Base-by-base conservation (phyloP, 2,329 filamentous ascomycete genomes). In the Alternaria incomplexa region DNA sequence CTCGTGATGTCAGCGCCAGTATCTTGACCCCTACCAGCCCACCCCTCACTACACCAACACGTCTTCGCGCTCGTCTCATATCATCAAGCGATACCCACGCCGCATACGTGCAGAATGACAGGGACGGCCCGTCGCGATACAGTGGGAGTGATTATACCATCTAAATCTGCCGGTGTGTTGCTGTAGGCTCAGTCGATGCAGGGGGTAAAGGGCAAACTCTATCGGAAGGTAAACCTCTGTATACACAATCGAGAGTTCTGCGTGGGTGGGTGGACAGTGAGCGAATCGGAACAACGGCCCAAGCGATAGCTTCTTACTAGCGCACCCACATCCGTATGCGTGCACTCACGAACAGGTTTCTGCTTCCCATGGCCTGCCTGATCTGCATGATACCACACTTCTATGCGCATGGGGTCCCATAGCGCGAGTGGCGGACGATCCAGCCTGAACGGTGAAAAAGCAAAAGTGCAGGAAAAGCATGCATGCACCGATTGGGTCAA, bases 91-190 rank as follows among this genome's bases (percentile, higher is more conserved):
- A 17, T 5, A 11, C 10, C 9, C 7, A 25, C 26, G 26, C 53
- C 15, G 53, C 43, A 22, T n/a, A 23, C 9, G 12, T 47, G 20
- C 28, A 44, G 32, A 15, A 30, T 7, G 4, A 12, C 13, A 44
- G 43, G 43, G 25, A 17, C 55, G 59, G 59, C 47, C 55, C 55
- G 59, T 58, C 32, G 57, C 12, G 53, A 30, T 25, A 32, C 17
- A 26, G 17, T 30, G 43, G 28, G 4, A 20, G 28, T 25, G 4
- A 6, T 10, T 25, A 25, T 17, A 30, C 13, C 48, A 32, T 9
- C 23, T 40, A 40, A 20, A 23, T 22, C 28, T 30, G 20, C 7
- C 40, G 13, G 20, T 52, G 13, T 30, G 25, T 15, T 8, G 52
- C 10, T 23, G 25, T 54, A 22, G 20, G 30, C 45, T 47, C 53